A percentile compares a stretch with the other conserved stretches of the same genome.
phyloP scores from a whole-genome alignment of 345 rosid genomes.

The Hypericum perforatum region DNA sequence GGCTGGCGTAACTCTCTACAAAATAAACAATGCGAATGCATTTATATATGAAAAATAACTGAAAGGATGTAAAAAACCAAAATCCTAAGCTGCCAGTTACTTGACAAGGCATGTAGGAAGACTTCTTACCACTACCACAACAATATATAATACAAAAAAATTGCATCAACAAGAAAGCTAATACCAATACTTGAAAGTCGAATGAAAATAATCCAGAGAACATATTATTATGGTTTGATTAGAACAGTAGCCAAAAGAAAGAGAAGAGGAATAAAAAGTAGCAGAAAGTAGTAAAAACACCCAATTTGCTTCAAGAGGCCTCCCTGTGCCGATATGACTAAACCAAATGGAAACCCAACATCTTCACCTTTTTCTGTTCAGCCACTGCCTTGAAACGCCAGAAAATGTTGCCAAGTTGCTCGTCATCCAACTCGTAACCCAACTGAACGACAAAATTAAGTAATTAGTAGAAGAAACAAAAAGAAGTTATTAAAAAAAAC shows the following conservation, averaged over 20 bases:
- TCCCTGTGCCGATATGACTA: no score
- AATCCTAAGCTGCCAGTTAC: not conserved
- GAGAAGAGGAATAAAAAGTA: no score
- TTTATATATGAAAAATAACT: not conserved
- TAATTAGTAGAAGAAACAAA: slow-evolving; percentile 4
- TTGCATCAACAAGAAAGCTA: no score
- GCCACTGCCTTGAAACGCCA: slow-evolving; percentile 91
- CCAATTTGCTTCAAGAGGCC: no score
- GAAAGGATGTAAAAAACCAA: not conserved
- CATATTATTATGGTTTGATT: no score
- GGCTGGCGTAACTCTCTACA: slow-evolving; percentile 77
- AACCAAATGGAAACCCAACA: not conserved
- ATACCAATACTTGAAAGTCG: no score
- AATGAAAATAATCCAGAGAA: no score
- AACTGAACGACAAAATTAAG: slow-evolving; percentile 33
- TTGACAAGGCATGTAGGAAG: no score
- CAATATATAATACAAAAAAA: no score
- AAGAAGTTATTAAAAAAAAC: slow-evolving; percentile 10
- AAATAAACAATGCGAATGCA: slow-evolving; percentile 10
- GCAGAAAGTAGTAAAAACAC: no score
- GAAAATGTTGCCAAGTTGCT: slow-evolving; percentile 59
- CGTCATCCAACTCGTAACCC: slow-evolving; percentile 70
- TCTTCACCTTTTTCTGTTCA: slow-evolving; percentile 72
- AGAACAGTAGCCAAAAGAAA: no score
- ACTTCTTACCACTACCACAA: no score